Conservation (phyloP, 805 yeast genomes). For the Kodamaea jinghongensis region DNA sequence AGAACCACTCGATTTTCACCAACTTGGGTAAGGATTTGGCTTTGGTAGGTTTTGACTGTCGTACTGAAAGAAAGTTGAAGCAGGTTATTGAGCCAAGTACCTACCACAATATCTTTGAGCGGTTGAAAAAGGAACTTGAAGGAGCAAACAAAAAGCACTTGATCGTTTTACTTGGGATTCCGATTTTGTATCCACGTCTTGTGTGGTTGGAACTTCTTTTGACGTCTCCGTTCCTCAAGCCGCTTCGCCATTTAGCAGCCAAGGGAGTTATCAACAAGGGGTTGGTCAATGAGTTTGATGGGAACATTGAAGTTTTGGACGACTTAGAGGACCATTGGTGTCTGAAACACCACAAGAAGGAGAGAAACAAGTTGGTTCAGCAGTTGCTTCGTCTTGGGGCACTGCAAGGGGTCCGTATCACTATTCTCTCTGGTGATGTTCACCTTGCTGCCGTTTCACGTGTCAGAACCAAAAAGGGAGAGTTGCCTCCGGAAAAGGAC, state of each 20-base stretch:
- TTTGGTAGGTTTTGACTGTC: conserved; percentile 82
- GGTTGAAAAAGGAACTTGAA: conserved; percentile 56
- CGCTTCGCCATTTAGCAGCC: conserved; percentile 57
- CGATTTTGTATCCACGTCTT: conserved; percentile 89
- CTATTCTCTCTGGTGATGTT: conserved; percentile 90
- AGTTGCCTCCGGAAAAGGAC: conserved; percentile 57
- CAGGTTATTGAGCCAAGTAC: conserved; percentile 54
- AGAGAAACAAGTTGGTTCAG: conserved; percentile 69
- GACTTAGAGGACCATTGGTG: conserved; percentile 98
- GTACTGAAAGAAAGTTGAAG: conserved; percentile 77
- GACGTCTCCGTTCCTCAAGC: conserved; percentile 56
- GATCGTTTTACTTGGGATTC: conserved; percentile 85
- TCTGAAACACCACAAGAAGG: conserved; percentile 78
- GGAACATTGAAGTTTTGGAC: conserved; percentile 85
- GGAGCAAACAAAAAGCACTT: conserved; percentile 67
- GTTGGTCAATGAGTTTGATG: conserved; percentile 87
- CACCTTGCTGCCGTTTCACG: conserved; percentile 86
- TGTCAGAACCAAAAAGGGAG: conserved; percentile 52
- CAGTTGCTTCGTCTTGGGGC: conserved; percentile 67
- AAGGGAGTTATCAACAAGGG: conserved; percentile 64
- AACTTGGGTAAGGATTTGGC: conserved; percentile 73
- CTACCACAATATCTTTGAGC: conserved; percentile 58
- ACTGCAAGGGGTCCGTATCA: conserved; percentile 62
- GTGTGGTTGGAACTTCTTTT: conserved; percentile 85
- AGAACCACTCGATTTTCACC: conserved; percentile 66